These are phyloP conservation scores for Starmerella kuoi DNA, from an alignment of 805 yeast genomes.

Conservation along the genomic window DNA sequence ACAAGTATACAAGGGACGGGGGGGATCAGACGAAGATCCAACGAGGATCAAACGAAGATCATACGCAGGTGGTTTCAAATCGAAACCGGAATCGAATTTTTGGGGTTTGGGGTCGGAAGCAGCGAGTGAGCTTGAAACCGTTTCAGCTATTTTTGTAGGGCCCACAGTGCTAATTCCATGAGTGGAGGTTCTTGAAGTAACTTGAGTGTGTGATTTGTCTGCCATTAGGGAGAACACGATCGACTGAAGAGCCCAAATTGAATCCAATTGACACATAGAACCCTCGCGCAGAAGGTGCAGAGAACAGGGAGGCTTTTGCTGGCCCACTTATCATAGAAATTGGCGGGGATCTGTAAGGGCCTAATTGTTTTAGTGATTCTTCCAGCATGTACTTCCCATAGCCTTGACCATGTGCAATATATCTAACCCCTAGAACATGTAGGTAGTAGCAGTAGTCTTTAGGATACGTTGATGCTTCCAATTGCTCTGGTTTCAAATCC, in stretches of 20 bases:
- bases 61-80: too few species aligned
- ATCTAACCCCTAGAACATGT: constrained; percentile 6
- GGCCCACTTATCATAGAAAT: constrained; percentile 7
- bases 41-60: too few species aligned
- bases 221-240: constrained; percentile 4
- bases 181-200: constrained; percentile 8
- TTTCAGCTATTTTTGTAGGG: too few species aligned
- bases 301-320: constrained; percentile 8
- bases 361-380: constrained; percentile 1
- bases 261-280: constrained; percentile 11
- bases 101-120: too few species aligned
- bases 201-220: constrained; percentile 1
- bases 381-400: constrained; percentile 8
- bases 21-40: too few species aligned
- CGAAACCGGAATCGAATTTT: too few species aligned
- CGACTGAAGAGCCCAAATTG: constrained; percentile 1
- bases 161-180: too few species aligned
- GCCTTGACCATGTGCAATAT: constrained; percentile 13
- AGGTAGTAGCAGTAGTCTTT: constrained; percentile 8
- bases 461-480: constrained; percentile 11
- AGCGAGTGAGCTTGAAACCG: too few species aligned
- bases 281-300: constrained; percentile 15
- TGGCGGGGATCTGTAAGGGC: constrained; percentile 6
- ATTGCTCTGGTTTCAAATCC: background rate
- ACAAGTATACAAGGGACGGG: too few species aligned